These are phyloP conservation scores for Aleurites moluccanus DNA, from an alignment of 441 rosid species.

Conservation along the genomic window DNA sequence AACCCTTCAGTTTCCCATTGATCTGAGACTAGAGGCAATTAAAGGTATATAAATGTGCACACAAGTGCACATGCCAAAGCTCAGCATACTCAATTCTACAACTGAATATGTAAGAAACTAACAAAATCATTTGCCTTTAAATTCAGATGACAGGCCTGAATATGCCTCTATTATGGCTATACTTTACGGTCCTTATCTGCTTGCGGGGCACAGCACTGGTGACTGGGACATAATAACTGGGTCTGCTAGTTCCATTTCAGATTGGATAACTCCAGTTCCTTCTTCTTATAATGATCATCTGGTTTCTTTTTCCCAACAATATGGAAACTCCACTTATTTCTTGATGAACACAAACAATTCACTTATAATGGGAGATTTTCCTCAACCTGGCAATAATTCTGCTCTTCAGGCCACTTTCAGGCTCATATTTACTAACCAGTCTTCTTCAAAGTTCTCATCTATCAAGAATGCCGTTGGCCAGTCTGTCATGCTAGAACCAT, in stretches of 20 bases:
- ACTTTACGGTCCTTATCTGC: conserved; percentile 83
- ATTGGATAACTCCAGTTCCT: conserved; percentile 63
- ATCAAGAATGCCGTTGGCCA: conserved; percentile 38
- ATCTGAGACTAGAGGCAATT: conserved; percentile 69
- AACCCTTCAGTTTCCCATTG: conserved; percentile 61
- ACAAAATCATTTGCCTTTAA: not conserved
- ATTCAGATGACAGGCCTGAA: conserved; percentile 72
- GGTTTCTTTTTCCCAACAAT: conserved; percentile 55
- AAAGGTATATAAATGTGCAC: conserved; percentile 46
- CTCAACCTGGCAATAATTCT: conserved; percentile 50
- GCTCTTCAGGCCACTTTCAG: conserved; percentile 69
- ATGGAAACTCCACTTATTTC: conserved; percentile 41
- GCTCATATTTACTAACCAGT: conserved; percentile 34
- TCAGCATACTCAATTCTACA: not conserved
- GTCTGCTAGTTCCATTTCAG: conserved; percentile 34
- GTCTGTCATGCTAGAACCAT: conserved; percentile 66
- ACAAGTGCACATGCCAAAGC: too few relatives aligned
- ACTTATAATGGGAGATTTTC: conserved; percentile 48
- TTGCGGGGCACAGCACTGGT: conserved; percentile 60
- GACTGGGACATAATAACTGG: conserved; percentile 67
- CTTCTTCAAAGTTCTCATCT: conserved; percentile 15
- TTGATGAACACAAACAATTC: conserved; percentile 36
- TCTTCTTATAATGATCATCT: conserved; percentile 46
- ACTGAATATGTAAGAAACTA: not conserved
- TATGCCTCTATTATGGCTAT: conserved; percentile 71